phyloP scores from a whole-genome alignment of 1,284 basidiomycete genomes.

The Cutaneotrichosporon sp. region DNA sequence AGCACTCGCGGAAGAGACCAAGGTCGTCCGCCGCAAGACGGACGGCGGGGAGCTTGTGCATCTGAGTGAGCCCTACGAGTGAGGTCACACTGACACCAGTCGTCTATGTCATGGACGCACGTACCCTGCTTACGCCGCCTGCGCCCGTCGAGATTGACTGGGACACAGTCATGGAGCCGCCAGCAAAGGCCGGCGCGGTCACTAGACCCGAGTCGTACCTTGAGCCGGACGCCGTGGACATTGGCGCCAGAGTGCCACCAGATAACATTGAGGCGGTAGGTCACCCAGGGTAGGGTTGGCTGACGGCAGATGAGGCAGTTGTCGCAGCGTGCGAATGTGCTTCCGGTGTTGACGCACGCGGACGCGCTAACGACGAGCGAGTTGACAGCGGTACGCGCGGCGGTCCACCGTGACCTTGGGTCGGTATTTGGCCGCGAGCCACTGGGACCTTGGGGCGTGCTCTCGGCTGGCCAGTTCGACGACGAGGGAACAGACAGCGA shows the following conservation, averaged over 20 bases:
- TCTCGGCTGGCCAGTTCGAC: constrained; percentile 4
- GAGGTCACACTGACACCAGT: constrained; percentile 20
- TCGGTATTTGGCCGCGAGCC: constrained; percentile 19
- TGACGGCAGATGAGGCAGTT: constrained; percentile 34
- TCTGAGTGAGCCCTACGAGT: constrained; percentile 27
- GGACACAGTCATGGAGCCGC: constrained; percentile 14
- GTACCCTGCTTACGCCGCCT: constrained; percentile 22
- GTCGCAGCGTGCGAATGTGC: constrained; percentile 31
- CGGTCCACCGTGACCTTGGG: constrained; percentile 28
- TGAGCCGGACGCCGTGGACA: constrained; percentile 6
- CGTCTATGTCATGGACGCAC: constrained; percentile 41
- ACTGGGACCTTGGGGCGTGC: constrained; percentile 13
- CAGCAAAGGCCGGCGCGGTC: constrained; percentile 1
- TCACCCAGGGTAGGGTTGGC: background rate
- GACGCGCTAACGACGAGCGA: constrained; percentile 35
- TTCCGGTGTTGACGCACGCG: constrained; percentile 36
- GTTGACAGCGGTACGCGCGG: constrained; percentile 22
- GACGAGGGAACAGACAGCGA: constrained; percentile 11
- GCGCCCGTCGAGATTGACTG: constrained; percentile 16
- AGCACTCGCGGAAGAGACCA: constrained; percentile 37
- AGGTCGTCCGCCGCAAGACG: constrained; percentile 32
- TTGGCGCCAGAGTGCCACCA: constrained; percentile 11
- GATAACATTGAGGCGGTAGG: constrained; percentile 21
- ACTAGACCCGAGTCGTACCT: constrained; percentile 9
- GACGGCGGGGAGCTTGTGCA: constrained; percentile 38